Conservation (phyloP, 1,284 basidiomycete species). For the Cerioporus squamosus region DNA sequence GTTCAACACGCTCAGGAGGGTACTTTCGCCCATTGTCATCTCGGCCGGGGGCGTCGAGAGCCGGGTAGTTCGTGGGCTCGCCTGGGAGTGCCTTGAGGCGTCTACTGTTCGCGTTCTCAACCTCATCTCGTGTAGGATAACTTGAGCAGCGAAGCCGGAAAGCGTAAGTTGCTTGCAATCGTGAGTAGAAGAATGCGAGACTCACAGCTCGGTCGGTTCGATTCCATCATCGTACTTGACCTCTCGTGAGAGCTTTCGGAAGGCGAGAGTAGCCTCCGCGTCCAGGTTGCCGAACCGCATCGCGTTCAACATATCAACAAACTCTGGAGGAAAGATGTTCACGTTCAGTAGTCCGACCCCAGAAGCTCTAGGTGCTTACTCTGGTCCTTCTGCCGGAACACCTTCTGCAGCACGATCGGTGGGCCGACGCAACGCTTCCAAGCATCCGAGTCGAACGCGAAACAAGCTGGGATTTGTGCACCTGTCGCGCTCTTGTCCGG, state of each 20-base stretch:
- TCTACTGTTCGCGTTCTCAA: slow-evolving; percentile 57
- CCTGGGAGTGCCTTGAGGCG: slow-evolving; percentile 43
- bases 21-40: slow-evolving; percentile 29
- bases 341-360: background rate
- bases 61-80: slow-evolving; percentile 39
- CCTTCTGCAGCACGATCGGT: slow-evolving; percentile 41
- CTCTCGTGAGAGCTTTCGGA: slow-evolving; percentile 61
- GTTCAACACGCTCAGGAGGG: slow-evolving; percentile 23
- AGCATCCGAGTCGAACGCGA: slow-evolving; percentile 70
- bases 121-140: slow-evolving; percentile 65
- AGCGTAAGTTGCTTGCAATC: background rate
- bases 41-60: slow-evolving; percentile 39
- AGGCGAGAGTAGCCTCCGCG: slow-evolving; percentile 51
- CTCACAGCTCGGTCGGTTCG: slow-evolving; percentile 82
- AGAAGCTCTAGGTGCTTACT: slow-evolving; percentile 40
- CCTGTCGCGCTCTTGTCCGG: slow-evolving; percentile 44
- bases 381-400: slow-evolving; percentile 55
- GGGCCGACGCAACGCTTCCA: slow-evolving; percentile 55
- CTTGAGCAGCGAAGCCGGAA: slow-evolving; percentile 33
- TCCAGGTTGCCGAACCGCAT: slow-evolving; percentile 67
- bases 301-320: slow-evolving; percentile 75
- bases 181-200: background rate
- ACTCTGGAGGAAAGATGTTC: slow-evolving; percentile 39
- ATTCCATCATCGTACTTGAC: slow-evolving; percentile 76
- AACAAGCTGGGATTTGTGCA: slow-evolving; percentile 41